Evolutionary conservation across 2,329 filamentous ascomycete species (phyloP), one percentile per base, ranked within the genome.

Genomic region (Oidium heveae): DNA sequence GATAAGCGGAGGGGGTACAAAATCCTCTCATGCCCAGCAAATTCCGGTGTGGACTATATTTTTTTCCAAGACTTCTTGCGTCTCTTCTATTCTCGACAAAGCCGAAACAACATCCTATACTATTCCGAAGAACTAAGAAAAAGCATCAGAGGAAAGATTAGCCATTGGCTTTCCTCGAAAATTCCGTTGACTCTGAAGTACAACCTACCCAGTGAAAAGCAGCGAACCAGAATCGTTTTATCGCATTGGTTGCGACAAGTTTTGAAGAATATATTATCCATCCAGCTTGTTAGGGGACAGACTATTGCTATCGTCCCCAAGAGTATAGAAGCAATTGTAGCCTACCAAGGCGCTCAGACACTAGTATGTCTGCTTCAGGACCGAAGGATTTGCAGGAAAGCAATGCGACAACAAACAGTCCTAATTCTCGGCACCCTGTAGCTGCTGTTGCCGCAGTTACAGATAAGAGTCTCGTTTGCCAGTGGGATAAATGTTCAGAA

Each of bases 401-500:
- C n/a, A 20, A 55, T 44, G 37, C 59, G 16, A 56, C 59, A 2
- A 41, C 59, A 15, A 52, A 56, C 4, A 55, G 55, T 24, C 58
- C 62, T 33, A 56, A 58, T 43, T 55, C 59, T 24, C 56, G 58
- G 43, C 61, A 57, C 39, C 54, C 54, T 24, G 57, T 62, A 33
- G 52, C 13, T 39, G 20, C 34, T 33, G 28, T 34, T 7, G 10
- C 53, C 13, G 33, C 34, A 2, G 43, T 59, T 15, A 56, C 57
- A 3, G 63, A 67, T 43, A 66, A 68, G 52, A 66, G 64, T 57
- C 59, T 69, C 41, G 61, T 63, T 16, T 69, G 67, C 54, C 67
- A 68, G 59, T 69, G 67, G 67, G 66, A 66, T 44, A 65, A 65
- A 49, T 68, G 67, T 55, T 61, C 62, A 6, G 67, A 68, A 56